phyloP scores from a whole-genome alignment of 2,329 filamentous ascomycete species.

The Cladosporium sp. region DNA sequence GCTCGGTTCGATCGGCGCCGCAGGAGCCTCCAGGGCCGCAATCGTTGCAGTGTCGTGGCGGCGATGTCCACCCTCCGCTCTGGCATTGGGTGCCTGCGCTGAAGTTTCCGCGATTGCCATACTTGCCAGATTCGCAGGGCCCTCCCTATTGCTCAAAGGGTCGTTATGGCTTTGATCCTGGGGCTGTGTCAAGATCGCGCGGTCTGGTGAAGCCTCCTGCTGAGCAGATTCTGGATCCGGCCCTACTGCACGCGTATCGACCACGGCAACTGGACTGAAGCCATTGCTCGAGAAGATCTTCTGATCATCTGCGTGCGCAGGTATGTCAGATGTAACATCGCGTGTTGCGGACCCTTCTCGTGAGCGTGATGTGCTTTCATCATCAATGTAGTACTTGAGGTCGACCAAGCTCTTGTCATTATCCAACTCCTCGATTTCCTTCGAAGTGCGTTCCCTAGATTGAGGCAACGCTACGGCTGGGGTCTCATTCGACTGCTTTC shows the following conservation, averaged over 20 bases:
- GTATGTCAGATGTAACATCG: neutral
- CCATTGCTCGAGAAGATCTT: neutral
- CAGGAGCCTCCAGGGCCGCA: constrained; percentile 11
- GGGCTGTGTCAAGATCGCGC: neutral
- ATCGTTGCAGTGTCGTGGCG: constrained; percentile 1
- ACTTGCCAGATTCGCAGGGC: neutral
- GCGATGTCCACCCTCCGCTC: neutral
- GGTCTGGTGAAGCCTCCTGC: neutral
- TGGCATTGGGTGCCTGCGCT: neutral
- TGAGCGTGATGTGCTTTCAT: neutral
- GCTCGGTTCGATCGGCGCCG: neutral
- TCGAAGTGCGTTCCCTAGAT: neutral
- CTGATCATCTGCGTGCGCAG: neutral
- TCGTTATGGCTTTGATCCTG: neutral
- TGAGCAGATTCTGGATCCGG: neutral
- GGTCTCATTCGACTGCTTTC: neutral
- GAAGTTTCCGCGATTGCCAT: neutral
- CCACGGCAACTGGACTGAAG: neutral
- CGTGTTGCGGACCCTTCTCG: neutral
- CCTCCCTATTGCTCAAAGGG: too few relatives aligned
- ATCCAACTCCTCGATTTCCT: constrained; percentile 21
- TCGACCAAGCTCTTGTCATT: constrained; percentile 26
- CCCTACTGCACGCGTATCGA: neutral
- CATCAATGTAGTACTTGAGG: constrained; percentile 23
- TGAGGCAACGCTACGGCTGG: neutral